Evolutionary conservation across 1,284 basidiomycete genomes (phyloP), one percentile per base, ranked within the genome.

Genomic region (Jaminaea rosea): DNA sequence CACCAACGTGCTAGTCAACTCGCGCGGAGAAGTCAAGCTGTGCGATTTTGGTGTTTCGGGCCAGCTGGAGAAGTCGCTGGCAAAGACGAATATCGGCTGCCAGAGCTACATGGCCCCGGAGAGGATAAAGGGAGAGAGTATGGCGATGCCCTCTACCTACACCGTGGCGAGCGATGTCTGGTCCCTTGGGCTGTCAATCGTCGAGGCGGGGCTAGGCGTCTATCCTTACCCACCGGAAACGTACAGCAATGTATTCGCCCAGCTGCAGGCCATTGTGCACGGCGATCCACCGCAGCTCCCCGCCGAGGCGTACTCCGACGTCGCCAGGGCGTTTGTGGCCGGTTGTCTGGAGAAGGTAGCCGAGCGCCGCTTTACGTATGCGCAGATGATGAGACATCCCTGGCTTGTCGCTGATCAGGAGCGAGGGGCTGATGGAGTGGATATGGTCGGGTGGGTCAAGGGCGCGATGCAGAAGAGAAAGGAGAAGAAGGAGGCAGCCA

Each of bases 181-280:
- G 93, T 94, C 91, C 9, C 82, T 98, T n/a, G 93, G 93, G 3
- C 79, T 98, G 29, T 86, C 87, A 3, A 86, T 97, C 75, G 89
- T 97, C 66, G 93, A 98, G 76, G 85, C 94, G 56, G 86, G 88
- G 42, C 76, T 89, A 63, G 92, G 94, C 19, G 81, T 83, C 61
- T 98, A 98, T 75, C 94, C 93, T 1, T 98, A 96, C 73, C 93
- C 93, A 26, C 92, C 92, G n/a, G 92, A 97, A 77, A 93, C 91
- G 3, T 98, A 94, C 74, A 83, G 84, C 50, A 97, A 97, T 73
- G 91, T 97, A 1, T 94, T 98, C 74, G 87, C 91, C 1, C 91
- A 98, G 76, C 78, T 98, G 36, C 88, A 87, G 26, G 92, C 92
- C 1, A 98, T 98, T 60, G 91, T 98, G 3, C 84, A 96, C 63